Percentiles rank a stretch among this genome's conserved stretches.
phyloP scores from a whole-genome alignment of 352 stramenopile genomes.

The Globisporangium uncinulatum region DNA sequence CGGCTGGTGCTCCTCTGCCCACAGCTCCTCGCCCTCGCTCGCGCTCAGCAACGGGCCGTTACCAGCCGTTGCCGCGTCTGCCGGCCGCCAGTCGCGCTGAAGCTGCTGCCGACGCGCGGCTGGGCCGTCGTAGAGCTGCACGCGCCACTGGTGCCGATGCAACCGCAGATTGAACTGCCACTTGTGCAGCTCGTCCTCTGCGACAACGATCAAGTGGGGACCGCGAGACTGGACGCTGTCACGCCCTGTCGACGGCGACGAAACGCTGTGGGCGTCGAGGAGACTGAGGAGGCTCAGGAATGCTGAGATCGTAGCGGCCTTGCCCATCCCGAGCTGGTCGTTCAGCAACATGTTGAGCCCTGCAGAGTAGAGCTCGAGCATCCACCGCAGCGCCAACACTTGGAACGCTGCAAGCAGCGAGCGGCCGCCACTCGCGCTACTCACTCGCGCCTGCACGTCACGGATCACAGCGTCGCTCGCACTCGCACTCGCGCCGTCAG shows the following conservation, averaged over 20 bases:
- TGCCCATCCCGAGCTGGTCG: conserved; percentile 85
- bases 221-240: conserved; percentile 7
- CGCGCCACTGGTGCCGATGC: conserved; percentile 40
- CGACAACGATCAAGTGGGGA: conserved; percentile 76
- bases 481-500: not conserved
- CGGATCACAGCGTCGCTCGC: conserved; percentile 8
- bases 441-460: conserved; percentile 11
- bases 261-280: conserved; percentile 12
- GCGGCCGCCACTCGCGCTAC: conserved; percentile 15
- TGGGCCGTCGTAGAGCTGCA: conserved; percentile 58
- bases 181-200: conserved; percentile 72
- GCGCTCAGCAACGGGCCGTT: conserved; percentile 24
- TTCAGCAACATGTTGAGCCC: conserved; percentile 76
- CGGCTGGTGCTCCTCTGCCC: conserved; percentile 28
- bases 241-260: not conserved
- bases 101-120: conserved; percentile 30
- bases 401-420: conserved; percentile 73
- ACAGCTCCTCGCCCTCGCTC: conserved; percentile 36
- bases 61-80: conserved; percentile 11
- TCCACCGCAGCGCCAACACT: conserved; percentile 70
- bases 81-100: conserved; percentile 48
- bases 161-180: conserved; percentile 67
- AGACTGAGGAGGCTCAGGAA: conserved; percentile 62
- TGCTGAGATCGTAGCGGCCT: conserved; percentile 63
- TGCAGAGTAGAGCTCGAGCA: conserved; percentile 63